These are phyloP conservation scores for Clarireedia sp. DNA, from an alignment of 2,329 filamentous ascomycete species.

Conservation along the genomic window DNA sequence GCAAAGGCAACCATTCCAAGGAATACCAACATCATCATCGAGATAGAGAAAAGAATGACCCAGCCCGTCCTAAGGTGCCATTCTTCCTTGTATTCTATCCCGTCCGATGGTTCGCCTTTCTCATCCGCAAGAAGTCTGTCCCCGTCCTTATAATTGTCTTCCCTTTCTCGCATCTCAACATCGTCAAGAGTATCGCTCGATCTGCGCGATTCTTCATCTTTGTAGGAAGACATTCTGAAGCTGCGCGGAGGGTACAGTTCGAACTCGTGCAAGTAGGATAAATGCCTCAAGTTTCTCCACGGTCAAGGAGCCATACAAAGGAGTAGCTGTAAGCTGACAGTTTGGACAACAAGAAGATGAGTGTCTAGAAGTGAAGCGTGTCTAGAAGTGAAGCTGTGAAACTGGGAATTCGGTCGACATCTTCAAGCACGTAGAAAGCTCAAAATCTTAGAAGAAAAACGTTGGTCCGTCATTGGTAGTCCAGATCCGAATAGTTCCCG, in stretches of 20 bases:
- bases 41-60: slow-evolving; percentile 20
- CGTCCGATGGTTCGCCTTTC: slow-evolving; percentile 11
- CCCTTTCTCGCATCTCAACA: slow-evolving; percentile 24
- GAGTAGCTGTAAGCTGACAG: too few relatives aligned
- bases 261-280: too few relatives aligned
- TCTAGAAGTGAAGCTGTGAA: too few relatives aligned
- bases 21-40: slow-evolving; percentile 17
- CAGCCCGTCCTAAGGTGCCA: slow-evolving; percentile 27
- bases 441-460: too few relatives aligned
- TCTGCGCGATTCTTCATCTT: slow-evolving; percentile 11
- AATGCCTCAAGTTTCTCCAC: neutral
- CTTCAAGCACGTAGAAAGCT: too few relatives aligned
- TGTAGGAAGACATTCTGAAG: slow-evolving; percentile 15
- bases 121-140: slow-evolving; percentile 21
- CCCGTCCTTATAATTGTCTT: slow-evolving; percentile 16
- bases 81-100: slow-evolving; percentile 20
- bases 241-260: neutral
- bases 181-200: slow-evolving; percentile 17
- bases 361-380: too few relatives aligned
- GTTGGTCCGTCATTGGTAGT: too few relatives aligned
- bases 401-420: too few relatives aligned
- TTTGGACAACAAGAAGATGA: too few relatives aligned
- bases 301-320: neutral
- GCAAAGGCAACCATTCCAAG: slow-evolving; percentile 19
- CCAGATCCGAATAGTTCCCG: too few relatives aligned